A percentile compares a stretch with the other conserved stretches of the same genome.
Evolutionary conservation across 352 stramenopile genomes (phyloP).

Genomic region (Phytophthora citricola): DNA sequence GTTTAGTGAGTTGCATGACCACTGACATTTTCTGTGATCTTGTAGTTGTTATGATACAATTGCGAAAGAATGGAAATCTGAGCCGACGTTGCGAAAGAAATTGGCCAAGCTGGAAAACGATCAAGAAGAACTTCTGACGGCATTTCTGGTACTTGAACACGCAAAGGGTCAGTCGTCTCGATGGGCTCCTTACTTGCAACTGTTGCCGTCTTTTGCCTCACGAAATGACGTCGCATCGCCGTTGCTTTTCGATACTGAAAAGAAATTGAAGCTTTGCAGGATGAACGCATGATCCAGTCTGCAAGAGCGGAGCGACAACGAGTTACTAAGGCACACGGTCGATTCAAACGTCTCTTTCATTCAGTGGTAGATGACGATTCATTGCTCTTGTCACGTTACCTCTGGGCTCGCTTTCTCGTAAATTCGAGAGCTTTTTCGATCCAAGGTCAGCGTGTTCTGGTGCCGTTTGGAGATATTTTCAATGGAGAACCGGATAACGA

Average conservation of each 20-base stretch:
- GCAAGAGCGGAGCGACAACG: constrained; percentile 34
- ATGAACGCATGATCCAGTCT: constrained; percentile 49
- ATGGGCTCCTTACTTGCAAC: constrained; percentile 63
- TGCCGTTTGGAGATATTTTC: constrained; percentile 91
- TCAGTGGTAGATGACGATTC: constrained; percentile 15
- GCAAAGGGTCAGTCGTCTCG: constrained; percentile 42
- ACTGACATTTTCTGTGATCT: not conserved
- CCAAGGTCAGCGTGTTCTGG: constrained; percentile 68
- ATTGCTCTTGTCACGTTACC: constrained; percentile 33
- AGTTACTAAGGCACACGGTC: constrained; percentile 39
- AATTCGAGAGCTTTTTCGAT: constrained; percentile 87
- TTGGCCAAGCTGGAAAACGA: constrained; percentile 41
- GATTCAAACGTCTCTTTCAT: constrained; percentile 58
- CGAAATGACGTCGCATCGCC: constrained; percentile 34
- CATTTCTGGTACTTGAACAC: constrained; percentile 68
- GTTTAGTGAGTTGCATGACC: not conserved
- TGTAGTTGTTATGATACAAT: constrained; percentile 54
- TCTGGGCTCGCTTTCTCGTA: constrained; percentile 64
- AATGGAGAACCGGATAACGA: constrained; percentile 69
- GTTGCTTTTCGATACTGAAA: constrained; percentile 43
- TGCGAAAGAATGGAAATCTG: constrained; percentile 22
- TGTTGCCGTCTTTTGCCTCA: constrained; percentile 43
- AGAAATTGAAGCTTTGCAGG: constrained; percentile 49
- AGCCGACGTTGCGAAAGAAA: constrained; percentile 36
- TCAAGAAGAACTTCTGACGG: constrained; percentile 65